Percentiles rank a stretch among this genome's conserved stretches.
These are phyloP conservation scores for Globisporangium canariense DNA, from an alignment of 352 stramenopile species.

Conservation along the genomic window DNA sequence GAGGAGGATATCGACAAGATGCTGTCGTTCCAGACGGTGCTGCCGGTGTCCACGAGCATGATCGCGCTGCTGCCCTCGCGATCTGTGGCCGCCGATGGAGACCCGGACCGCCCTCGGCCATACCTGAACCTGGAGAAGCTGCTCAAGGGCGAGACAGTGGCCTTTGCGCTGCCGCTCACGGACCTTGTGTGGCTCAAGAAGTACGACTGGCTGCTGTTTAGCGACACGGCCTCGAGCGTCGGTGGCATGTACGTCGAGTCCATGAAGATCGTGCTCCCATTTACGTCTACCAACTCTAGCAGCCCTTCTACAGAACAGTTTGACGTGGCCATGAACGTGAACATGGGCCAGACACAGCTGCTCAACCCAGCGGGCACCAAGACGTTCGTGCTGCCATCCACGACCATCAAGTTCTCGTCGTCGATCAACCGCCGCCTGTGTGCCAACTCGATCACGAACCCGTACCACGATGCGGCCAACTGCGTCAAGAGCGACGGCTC, in stretches of 20 bases:
- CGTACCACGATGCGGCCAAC: not conserved
- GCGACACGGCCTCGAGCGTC: not conserved
- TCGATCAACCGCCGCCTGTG: not conserved
- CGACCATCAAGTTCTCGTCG: not conserved
- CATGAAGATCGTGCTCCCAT: not conserved
- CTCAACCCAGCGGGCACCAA: not conserved
- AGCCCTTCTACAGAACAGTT: not conserved
- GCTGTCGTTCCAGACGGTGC: not conserved
- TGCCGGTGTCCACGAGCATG: not conserved
- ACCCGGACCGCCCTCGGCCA: not conserved
- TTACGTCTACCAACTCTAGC: not conserved
- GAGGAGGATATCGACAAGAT: constrained; percentile 1
- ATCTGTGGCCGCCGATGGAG: not conserved
- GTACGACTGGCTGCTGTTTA: not conserved
- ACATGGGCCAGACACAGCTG: not conserved
- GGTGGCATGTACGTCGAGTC: constrained; percentile 3
- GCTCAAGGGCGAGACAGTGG: not conserved
- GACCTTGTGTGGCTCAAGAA: constrained; percentile 5
- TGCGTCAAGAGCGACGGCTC: constrained; percentile 5
- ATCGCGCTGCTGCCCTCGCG: not conserved
- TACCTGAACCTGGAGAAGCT: constrained; percentile 4
- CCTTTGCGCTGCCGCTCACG: not conserved
- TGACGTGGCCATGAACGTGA: not conserved
- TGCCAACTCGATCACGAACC: not conserved
- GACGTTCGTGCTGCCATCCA: not conserved